Conservation (phyloP, 164 flowering plant species). For the Chimonanthus praecox region DNA sequence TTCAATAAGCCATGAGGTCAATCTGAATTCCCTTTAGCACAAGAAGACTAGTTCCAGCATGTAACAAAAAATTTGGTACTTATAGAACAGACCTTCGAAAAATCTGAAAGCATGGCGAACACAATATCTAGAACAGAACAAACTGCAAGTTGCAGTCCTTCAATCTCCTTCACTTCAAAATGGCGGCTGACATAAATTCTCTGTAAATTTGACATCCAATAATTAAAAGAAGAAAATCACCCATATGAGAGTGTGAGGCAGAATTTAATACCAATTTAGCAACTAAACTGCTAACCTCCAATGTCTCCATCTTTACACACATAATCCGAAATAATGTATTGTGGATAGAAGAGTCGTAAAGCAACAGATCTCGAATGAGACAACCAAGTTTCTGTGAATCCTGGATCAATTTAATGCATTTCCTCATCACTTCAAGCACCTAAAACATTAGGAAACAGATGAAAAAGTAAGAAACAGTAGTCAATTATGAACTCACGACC, state of each 20-base stretch:
- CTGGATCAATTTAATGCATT: constrained; percentile 42
- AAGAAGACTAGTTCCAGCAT: no score
- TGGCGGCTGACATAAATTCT: constrained; percentile 60
- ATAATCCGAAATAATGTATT: constrained; percentile 54
- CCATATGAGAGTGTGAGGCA: neutral
- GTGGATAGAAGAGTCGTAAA: constrained; percentile 76
- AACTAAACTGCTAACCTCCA: constrained; percentile 52
- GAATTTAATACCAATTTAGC: neutral
- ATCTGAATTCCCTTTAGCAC: neutral
- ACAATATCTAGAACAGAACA: constrained; percentile 63
- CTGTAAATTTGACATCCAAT: constrained; percentile 29
- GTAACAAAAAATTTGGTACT: neutral
- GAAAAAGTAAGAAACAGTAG: neutral
- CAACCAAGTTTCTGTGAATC: constrained; percentile 41
- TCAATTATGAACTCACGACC: neutral
- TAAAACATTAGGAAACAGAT: constrained; percentile 18
- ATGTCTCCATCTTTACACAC: constrained; percentile 50
- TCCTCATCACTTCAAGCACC: constrained; percentile 78
- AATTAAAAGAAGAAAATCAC: constrained; percentile 2
- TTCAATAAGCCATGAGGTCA: neutral
- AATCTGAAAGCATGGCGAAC: constrained; percentile 38
- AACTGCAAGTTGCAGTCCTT: constrained; percentile 67
- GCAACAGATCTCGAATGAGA: constrained; percentile 43
- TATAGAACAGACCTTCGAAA: constrained; percentile 48
- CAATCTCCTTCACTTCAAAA: constrained; percentile 63